These are phyloP conservation scores for Atkinsonella texensis DNA, from an alignment of 2,329 filamentous ascomycete genomes.

Conservation along the genomic window DNA sequence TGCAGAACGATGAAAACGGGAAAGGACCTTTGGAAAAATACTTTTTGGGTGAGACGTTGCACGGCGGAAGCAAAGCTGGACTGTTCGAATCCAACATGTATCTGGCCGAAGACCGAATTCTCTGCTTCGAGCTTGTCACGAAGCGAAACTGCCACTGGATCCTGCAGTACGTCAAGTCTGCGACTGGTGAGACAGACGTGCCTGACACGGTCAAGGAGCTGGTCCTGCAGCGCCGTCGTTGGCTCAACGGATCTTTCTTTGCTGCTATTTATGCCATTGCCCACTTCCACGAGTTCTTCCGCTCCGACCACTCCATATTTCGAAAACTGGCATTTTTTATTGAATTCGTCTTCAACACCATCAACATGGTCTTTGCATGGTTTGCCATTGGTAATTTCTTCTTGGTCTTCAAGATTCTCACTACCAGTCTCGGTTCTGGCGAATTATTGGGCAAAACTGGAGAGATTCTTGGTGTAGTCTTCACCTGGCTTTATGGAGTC, in stretches of 20 bases:
- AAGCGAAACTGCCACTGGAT: slow-evolving; percentile 98
- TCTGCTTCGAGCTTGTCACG: slow-evolving; percentile 95
- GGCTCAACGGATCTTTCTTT: slow-evolving; percentile 98
- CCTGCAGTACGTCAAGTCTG: slow-evolving; percentile 94
- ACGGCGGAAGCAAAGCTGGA: slow-evolving; percentile 79
- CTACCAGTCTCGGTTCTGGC: slow-evolving; percentile 62
- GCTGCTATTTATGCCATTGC: slow-evolving; percentile 89
- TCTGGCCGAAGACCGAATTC: slow-evolving; percentile 93
- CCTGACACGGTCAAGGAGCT: slow-evolving; percentile 89
- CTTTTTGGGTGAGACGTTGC: slow-evolving; percentile 92
- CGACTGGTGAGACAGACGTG: slow-evolving; percentile 93
- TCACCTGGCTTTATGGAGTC: slow-evolving; percentile 91
- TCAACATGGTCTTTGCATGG: slow-evolving; percentile 98
- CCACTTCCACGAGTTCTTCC: slow-evolving; percentile 93
- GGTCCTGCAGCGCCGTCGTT: slow-evolving; percentile 88
- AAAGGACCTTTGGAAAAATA: slow-evolving; percentile 92
- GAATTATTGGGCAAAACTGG: slow-evolving; percentile 66
- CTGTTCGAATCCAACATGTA: slow-evolving; percentile 99
- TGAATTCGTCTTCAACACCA: slow-evolving; percentile 87
- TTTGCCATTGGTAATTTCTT: slow-evolving; percentile 99
- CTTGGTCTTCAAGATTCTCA: slow-evolving; percentile 94
- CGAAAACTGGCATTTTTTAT: slow-evolving; percentile 84
- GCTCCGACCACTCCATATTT: slow-evolving; percentile 77
- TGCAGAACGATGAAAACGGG: slow-evolving; percentile 94
- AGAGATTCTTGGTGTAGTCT: slow-evolving; percentile 72